Percentiles rank a stretch among this genome's conserved stretches.
These are phyloP conservation scores for Wickerhamiella cacticola DNA, from an alignment of 805 yeast species.

Conservation along the genomic window DNA sequence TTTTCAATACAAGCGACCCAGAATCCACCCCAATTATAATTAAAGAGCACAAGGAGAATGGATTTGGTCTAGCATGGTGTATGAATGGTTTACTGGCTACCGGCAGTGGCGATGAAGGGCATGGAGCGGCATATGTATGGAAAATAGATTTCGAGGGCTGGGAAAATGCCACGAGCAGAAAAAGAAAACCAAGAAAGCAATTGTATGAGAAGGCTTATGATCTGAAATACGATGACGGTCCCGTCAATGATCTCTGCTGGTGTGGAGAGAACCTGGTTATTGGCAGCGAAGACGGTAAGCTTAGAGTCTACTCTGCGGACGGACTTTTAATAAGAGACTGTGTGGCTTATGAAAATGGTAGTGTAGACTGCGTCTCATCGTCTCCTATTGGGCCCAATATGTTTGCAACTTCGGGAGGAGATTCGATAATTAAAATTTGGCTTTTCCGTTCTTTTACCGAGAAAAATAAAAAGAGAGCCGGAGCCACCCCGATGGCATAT, in stretches of 20 bases:
- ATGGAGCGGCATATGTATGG: not conserved
- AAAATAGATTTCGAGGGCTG: not conserved
- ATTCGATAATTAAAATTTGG: not conserved
- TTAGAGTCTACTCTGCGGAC: not conserved
- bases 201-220: not conserved
- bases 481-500: too few relatives aligned
- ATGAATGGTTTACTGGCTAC: constrained; percentile 1
- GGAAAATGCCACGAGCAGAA: not conserved
- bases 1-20: not conserved
- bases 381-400: not conserved
- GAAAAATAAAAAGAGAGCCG: not conserved
- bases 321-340: not conserved
- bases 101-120: not conserved
- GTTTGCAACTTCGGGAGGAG: constrained; percentile 2
- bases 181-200: not conserved
- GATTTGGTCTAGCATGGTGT: constrained; percentile 3
- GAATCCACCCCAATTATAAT: not conserved
- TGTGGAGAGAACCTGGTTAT: not conserved
- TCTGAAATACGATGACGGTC: not conserved
- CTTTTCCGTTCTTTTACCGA: not conserved
- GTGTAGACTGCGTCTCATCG: not conserved
- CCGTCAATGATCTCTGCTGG: constrained; percentile 2
- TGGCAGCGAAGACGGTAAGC: constrained; percentile 1
- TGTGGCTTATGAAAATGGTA: not conserved
- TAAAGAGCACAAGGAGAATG: not conserved